Percentiles rank a stretch among this genome's conserved stretches.
These are phyloP conservation scores for Rhizopus arrhizus DNA, from an alignment of 371 early-diverging fungal species.

Conservation along the genomic window DNA sequence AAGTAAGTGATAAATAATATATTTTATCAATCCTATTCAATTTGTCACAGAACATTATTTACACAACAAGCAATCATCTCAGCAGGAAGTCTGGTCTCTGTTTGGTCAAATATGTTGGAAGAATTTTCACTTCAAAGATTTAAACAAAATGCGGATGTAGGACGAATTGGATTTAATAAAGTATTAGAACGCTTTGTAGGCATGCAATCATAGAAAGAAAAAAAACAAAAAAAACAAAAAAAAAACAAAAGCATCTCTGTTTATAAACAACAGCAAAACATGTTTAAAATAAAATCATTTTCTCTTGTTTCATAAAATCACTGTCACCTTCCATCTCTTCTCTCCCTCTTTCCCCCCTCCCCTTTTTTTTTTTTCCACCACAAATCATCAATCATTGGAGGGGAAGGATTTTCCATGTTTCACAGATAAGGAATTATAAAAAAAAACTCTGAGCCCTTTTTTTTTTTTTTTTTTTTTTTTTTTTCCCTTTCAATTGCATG, in stretches of 20 bases:
- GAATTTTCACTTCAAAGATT: conserved; percentile 82
- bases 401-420: background rate
- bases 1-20: conserved; percentile 29
- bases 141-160: conserved; percentile 78
- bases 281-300: no score
- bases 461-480: conserved; percentile 2
- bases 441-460: background rate
- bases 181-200: conserved; percentile 59
- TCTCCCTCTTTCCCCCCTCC: no score
- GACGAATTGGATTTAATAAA: conserved; percentile 67
- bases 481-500: background rate
- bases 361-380: no score
- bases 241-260: no score
- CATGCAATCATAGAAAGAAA: conserved; percentile 15
- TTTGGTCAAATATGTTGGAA: conserved; percentile 76
- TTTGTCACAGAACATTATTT: conserved; percentile 57
- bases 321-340: no score
- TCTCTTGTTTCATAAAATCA: no score
- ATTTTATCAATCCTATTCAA: background rate
- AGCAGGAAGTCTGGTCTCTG: conserved; percentile 68
- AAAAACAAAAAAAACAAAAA: no score
- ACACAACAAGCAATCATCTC: conserved; percentile 77
- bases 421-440: background rate
- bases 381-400: no score
- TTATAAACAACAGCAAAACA: no score